A percentile compares a stretch with the other conserved stretches of the same genome.
Conservation (phyloP, 805 yeast species). For the Millerozyma miso region DNA sequence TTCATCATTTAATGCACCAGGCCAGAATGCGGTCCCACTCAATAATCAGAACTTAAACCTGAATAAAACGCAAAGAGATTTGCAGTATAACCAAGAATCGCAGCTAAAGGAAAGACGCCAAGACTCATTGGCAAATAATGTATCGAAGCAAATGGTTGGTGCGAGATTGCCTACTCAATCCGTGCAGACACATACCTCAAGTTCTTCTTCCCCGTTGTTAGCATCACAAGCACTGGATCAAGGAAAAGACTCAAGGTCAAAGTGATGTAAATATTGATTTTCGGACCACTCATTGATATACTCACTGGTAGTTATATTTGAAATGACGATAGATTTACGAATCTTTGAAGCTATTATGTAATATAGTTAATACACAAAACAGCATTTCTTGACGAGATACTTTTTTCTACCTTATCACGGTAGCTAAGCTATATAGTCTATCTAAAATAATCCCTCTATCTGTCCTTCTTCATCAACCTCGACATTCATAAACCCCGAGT, state of each 20-base stretch:
- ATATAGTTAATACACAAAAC: slow-evolving; percentile 1
- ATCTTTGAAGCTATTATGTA: not conserved
- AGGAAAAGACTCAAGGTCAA: not conserved
- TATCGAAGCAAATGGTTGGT: slow-evolving; percentile 1
- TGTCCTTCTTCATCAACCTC: slow-evolving; percentile 89
- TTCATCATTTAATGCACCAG: not conserved
- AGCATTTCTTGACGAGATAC: not conserved
- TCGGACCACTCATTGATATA: not conserved
- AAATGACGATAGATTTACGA: not conserved
- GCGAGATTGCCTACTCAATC: slow-evolving; percentile 5
- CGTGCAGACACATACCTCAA: slow-evolving; percentile 3
- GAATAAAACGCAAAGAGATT: not conserved
- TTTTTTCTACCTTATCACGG: not conserved
- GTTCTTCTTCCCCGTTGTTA: slow-evolving; percentile 6
- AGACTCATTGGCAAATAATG: not conserved
- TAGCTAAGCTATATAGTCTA: not conserved
- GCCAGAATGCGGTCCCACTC: not conserved
- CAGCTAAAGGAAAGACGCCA: not conserved
- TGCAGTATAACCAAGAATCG: not conserved
- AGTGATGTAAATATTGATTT: not conserved
- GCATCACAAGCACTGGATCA: slow-evolving; percentile 6
- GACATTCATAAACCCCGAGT: slow-evolving; percentile 94
- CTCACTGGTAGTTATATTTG: not conserved
- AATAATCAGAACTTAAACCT: not conserved
- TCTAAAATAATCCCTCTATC: slow-evolving; percentile 83